Evolutionary conservation across 176 grass and related monocot genomes (phyloP).

Genomic region (Saccharum spontaneum): DNA sequence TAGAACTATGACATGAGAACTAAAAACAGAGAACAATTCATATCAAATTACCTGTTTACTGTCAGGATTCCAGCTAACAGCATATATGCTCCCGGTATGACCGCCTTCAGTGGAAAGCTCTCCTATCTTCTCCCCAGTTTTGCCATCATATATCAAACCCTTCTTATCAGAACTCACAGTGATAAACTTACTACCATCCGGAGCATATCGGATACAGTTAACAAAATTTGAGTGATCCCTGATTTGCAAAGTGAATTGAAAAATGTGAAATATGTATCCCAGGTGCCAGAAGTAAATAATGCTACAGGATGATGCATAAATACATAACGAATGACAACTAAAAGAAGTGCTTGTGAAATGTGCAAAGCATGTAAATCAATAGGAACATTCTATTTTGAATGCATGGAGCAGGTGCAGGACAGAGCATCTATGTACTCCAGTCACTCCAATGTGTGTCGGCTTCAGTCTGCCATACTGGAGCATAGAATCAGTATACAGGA

Average conservation of each 20-base stretch:
- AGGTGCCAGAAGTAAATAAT: constrained; percentile 6
- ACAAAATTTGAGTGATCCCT: constrained; percentile 98
- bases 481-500: not conserved
- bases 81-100: constrained; percentile 96
- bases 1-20: not conserved
- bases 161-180: constrained; percentile 98
- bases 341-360: not conserved
- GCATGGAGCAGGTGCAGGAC: not conserved
- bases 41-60: constrained; percentile 81
- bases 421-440: not conserved
- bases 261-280: constrained; percentile 17
- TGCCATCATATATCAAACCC: constrained; percentile 89
- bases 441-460: not conserved
- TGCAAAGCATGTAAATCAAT: not conserved
- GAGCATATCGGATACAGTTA: constrained; percentile 88
- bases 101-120: constrained; percentile 63
- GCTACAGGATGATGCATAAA: constrained; percentile 14
- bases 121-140: constrained; percentile 93
- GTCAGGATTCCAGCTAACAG: constrained; percentile 94
- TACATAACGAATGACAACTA: constrained; percentile 10
- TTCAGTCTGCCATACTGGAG: not conserved
- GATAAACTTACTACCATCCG: constrained; percentile 97
- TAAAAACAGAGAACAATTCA: constrained; percentile 36
- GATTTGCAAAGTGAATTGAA: constrained; percentile 29
- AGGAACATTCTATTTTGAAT: constrained; percentile 8